phyloP scores from a whole-genome alignment of 2,329 filamentous ascomycete genomes.

The Periconia sp. region DNA sequence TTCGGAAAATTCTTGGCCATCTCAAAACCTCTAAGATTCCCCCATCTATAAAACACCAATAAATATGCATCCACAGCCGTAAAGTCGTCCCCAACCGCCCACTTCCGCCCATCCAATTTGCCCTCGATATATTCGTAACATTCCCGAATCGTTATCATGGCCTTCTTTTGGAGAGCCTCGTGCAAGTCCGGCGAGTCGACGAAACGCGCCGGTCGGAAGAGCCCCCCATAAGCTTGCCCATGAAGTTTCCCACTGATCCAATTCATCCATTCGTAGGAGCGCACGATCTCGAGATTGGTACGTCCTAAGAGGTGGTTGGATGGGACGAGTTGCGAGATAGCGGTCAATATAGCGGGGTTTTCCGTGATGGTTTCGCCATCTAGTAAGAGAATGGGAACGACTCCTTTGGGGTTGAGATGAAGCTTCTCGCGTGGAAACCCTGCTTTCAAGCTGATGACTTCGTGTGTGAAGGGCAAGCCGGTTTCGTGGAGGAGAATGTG shows the following conservation, averaged over 20 bases:
- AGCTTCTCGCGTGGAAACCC: constrained; percentile 14
- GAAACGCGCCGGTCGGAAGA: constrained; percentile 18
- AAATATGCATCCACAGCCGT: constrained; percentile 22
- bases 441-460: constrained; percentile 5
- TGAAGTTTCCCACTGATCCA: constrained; percentile 23
- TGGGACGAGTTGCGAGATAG: constrained; percentile 17
- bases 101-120: constrained; percentile 13
- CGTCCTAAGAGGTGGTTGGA: constrained; percentile 17
- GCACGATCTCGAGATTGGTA: constrained; percentile 14
- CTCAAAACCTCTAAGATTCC: constrained; percentile 8
- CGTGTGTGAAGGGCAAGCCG: constrained; percentile 11
- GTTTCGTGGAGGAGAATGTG: constrained; percentile 23
- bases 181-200: constrained; percentile 10
- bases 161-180: constrained; percentile 10
- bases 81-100: constrained; percentile 19
- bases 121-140: constrained; percentile 15
- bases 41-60: constrained; percentile 25
- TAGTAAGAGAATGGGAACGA: constrained; percentile 20
- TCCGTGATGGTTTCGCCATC: constrained; percentile 25
- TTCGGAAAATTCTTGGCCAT: constrained; percentile 19
- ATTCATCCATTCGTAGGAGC: constrained; percentile 22
- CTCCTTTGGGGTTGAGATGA: constrained; percentile 22
- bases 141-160: constrained; percentile 3
- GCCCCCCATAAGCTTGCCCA: constrained; percentile 14
- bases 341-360: constrained; percentile 17